phyloP scores from a whole-genome alignment of 139 green algal species.

The Nannochloris sp. region DNA sequence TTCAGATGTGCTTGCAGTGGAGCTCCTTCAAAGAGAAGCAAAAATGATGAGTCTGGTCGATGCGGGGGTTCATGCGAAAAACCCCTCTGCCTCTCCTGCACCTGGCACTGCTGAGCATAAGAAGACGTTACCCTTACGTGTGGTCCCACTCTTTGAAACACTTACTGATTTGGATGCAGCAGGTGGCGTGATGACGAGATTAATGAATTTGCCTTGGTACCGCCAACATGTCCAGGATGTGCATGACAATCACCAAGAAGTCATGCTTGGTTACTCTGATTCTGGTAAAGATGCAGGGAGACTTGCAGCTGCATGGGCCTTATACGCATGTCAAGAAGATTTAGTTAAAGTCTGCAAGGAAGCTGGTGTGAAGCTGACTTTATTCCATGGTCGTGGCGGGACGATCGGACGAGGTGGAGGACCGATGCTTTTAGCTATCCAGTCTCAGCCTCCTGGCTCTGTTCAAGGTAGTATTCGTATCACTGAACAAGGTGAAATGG shows the following conservation, averaged over 20 bases:
- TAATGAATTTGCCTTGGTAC: constrained; percentile 64
- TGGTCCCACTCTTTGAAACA: constrained; percentile 95
- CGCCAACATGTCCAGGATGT: constrained; percentile 42
- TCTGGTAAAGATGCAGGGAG: constrained; percentile 94
- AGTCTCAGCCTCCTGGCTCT: constrained; percentile 83
- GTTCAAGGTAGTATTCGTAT: constrained; percentile 86
- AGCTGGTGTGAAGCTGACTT: constrained; percentile 49
- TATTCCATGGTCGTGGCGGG: constrained; percentile 95
- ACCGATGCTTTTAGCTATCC: constrained; percentile 89
- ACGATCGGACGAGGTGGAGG: constrained; percentile 91
- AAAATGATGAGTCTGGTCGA: constrained; percentile 22
- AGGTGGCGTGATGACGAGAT: constrained; percentile 27
- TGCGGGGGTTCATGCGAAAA: neutral
- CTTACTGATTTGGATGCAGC: constrained; percentile 75
- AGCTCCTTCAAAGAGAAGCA: constrained; percentile 88
- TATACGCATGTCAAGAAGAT: constrained; percentile 66
- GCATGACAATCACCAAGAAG: constrained; percentile 53
- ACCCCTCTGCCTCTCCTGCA: neutral
- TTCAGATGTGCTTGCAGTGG: constrained; percentile 89
- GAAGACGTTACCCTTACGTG: constrained; percentile 46
- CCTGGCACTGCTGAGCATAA: neutral
- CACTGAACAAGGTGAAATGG: constrained; percentile 81
- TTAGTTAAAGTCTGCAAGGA: constrained; percentile 49
- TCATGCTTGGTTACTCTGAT: constrained; percentile 98
- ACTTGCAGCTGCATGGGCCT: constrained; percentile 84